A percentile compares a stretch with the other conserved stretches of the same genome.
These are phyloP conservation scores for Kodamaea fungicola DNA, from an alignment of 1,139 yeast species.

Conservation along the genomic window DNA sequence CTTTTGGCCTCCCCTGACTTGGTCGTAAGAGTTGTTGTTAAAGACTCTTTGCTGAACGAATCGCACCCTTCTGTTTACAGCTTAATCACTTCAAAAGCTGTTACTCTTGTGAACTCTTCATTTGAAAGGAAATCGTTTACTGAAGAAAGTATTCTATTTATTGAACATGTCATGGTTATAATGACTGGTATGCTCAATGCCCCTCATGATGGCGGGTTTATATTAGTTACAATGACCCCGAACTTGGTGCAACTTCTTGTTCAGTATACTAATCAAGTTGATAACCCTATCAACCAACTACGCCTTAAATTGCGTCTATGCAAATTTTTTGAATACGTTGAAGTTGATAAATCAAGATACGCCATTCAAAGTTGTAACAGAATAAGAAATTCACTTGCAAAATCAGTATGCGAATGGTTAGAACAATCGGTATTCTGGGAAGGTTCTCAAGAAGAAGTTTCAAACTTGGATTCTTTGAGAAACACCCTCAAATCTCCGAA, in stretches of 20 bases:
- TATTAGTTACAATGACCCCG: conserved; percentile 34
- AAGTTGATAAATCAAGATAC: conserved; percentile 32
- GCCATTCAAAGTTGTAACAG: conserved; percentile 55
- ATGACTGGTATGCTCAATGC: conserved; percentile 35
- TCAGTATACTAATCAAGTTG: conserved; percentile 32
- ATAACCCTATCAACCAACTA: conserved; percentile 34
- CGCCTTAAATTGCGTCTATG: conserved; percentile 59
- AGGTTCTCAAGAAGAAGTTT: background rate
- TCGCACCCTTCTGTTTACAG: conserved; percentile 44
- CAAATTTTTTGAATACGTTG: conserved; percentile 50
- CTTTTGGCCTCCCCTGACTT: conserved; percentile 50
- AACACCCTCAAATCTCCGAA: conserved; percentile 9
- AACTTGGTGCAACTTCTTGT: conserved; percentile 28
- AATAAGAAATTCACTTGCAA: conserved; percentile 59
- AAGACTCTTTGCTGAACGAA: conserved; percentile 45
- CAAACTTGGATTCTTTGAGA: background rate
- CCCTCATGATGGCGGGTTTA: conserved; percentile 37
- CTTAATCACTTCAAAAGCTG: conserved; percentile 32
- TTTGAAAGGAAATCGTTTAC: conserved; percentile 23
- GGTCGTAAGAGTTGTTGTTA: conserved; percentile 44
- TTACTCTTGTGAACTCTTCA: conserved; percentile 22
- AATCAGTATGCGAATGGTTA: conserved; percentile 64
- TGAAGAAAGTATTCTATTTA: conserved; percentile 32
- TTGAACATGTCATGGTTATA: conserved; percentile 40
- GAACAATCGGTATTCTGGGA: conserved; percentile 48